These are phyloP conservation scores for Acacia confusa DNA, from an alignment of 306 rosid genomes.

Conservation along the genomic window DNA sequence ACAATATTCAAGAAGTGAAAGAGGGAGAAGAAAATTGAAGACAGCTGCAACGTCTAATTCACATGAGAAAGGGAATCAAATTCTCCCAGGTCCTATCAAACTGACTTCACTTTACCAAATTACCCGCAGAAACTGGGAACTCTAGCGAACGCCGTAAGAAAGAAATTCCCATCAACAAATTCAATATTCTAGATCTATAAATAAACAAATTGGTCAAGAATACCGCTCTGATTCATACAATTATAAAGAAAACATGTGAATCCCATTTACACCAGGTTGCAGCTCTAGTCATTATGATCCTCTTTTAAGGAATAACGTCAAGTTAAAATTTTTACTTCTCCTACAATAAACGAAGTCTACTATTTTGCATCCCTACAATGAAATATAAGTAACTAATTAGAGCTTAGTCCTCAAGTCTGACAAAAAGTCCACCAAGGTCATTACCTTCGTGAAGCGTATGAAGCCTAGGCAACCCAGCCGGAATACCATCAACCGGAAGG, in stretches of 20 bases:
- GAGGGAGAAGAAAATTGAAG: background rate
- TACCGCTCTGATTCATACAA: slow-evolving; percentile 23
- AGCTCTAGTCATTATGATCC: slow-evolving; percentile 18
- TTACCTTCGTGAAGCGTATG: slow-evolving; percentile 92
- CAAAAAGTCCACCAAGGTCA: background rate
- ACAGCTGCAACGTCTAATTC: background rate
- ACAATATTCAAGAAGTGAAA: background rate
- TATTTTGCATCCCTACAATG: background rate
- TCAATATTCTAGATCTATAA: background rate
- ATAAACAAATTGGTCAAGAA: slow-evolving; percentile 6
- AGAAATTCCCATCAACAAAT: slow-evolving; percentile 4
- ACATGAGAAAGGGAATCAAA: background rate
- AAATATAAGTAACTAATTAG: background rate
- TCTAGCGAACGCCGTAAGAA: background rate
- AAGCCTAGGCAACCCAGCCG: slow-evolving; percentile 77
- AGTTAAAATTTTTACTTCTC: slow-evolving; percentile 1
- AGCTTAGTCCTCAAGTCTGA: slow-evolving; percentile 22
- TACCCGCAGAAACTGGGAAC: background rate
- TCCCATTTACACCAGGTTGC: background rate
- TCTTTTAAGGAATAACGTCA: background rate
- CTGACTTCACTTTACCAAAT: slow-evolving; percentile 19
- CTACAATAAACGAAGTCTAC: background rate
- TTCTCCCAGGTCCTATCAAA: background rate
- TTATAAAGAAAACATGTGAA: background rate
- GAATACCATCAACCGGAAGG: slow-evolving; percentile 66